Conservation (phyloP, 2,329 filamentous ascomycete genomes). For the Plenodomus lindquistii region DNA sequence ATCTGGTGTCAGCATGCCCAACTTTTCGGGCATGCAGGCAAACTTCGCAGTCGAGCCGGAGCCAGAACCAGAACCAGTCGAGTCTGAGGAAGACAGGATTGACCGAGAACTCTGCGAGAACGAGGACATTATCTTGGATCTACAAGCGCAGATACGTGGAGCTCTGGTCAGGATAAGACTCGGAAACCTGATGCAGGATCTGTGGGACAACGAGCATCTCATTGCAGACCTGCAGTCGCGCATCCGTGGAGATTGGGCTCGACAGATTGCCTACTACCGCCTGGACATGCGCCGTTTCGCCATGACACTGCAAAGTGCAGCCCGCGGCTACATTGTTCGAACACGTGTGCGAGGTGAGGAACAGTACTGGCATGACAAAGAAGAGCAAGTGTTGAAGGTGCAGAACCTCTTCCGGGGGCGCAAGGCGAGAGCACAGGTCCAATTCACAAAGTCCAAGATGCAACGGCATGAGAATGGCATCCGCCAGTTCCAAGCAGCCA, state of each 20-base stretch:
- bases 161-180: slow-evolving; percentile 76
- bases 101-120: slow-evolving; percentile 80
- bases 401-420: slow-evolving; percentile 79
- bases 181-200: slow-evolving; percentile 79
- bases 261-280: slow-evolving; percentile 81
- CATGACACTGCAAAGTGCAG: slow-evolving; percentile 75
- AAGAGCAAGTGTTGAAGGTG: slow-evolving; percentile 73
- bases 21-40: slow-evolving; percentile 95
- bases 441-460: slow-evolving; percentile 52
- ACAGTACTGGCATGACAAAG: slow-evolving; percentile 69
- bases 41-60: slow-evolving; percentile 90
- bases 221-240: slow-evolving; percentile 82
- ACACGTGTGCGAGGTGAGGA: slow-evolving; percentile 65
- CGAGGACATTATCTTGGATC: slow-evolving; percentile 70
- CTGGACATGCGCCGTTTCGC: slow-evolving; percentile 83
- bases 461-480: slow-evolving; percentile 52
- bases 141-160: slow-evolving; percentile 86
- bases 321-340: slow-evolving; percentile 76
- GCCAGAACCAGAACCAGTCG: slow-evolving; percentile 72
- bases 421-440: slow-evolving; percentile 54
- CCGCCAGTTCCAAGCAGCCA: slow-evolving; percentile 60
- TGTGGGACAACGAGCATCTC: slow-evolving; percentile 84
- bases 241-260: slow-evolving; percentile 83
- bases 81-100: slow-evolving; percentile 88
- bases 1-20: slow-evolving; percentile 92